Conservation (phyloP, 768 basidiomycete species). For the Tylopilus sp. region DNA sequence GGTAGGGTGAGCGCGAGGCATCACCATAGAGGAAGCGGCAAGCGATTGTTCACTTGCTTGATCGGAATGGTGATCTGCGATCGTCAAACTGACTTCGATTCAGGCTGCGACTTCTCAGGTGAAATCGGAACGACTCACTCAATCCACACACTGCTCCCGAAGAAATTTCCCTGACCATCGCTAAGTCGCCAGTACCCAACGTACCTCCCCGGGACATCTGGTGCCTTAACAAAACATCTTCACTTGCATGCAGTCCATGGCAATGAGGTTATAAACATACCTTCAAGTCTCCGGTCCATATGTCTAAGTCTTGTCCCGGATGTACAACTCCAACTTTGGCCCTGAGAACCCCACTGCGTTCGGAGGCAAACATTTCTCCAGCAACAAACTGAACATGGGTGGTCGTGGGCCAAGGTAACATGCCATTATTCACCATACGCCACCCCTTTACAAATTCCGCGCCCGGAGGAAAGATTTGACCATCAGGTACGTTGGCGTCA, state of each 20-base stretch:
- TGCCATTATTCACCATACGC: constrained; percentile 68
- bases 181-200: constrained; percentile 74
- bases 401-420: constrained; percentile 58
- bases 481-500: constrained; percentile 71
- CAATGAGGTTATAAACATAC: constrained; percentile 30
- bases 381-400: constrained; percentile 71
- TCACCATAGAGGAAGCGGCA: constrained; percentile 63
- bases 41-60: constrained; percentile 47
- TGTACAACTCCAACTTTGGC: constrained; percentile 55
- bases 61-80: constrained; percentile 47
- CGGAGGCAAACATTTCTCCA: constrained; percentile 56
- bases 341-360: constrained; percentile 23
- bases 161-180: constrained; percentile 54
- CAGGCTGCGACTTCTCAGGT: neutral
- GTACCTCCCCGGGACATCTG: constrained; percentile 69
- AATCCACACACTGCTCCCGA: constrained; percentile 72
- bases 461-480: constrained; percentile 76
- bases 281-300: constrained; percentile 76
- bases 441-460: constrained; percentile 86
- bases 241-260: neutral
- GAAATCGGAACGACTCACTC: constrained; percentile 53
- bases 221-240: constrained; percentile 51
- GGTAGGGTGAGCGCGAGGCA: constrained; percentile 44
- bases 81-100: constrained; percentile 51
- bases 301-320: constrained; percentile 55